Evolutionary conservation across 345 rosid genomes (phyloP), one percentile per base, ranked within the genome.

Genomic region (Camelina sativa): DNA sequence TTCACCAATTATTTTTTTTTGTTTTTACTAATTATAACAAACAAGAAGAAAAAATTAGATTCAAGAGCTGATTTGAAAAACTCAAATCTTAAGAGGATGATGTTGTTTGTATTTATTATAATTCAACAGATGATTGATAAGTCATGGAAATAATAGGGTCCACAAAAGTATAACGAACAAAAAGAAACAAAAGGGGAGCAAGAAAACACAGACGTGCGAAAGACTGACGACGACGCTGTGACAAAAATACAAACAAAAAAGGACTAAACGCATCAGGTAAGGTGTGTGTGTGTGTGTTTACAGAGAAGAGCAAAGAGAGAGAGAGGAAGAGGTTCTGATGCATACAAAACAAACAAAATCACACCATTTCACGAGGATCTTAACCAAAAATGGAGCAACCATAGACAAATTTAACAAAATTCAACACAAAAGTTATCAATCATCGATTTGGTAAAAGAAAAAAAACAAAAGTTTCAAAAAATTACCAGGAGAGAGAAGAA

Each of bases 161-260:
- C 79, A 61, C 74, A 59, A 67, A 67, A 28, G 65, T 44, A 40
- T 41, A 68, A 68, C 63, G 79, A 68, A 68, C 63, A 75, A 75
- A 75, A 67, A 67, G 56, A 51, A 68, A 75, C 79, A 76, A 76
- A 68, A 76, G 62, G 62, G 79, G 11, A 32, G 79, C 74, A 75
- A 68, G 69, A 51, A 75, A 67, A 65, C 69, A 73, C 68, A 68
- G 83, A 71, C 82, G 86, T 79, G 82, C 77, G 76, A 79, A 54
- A 69, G 67, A 50, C 85, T 78, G 85, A 81, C 86, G 85, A 81
- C 86, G 73, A 50, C 11, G 11, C 30, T 54, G 75, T 74, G 65
- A 74, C 17, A 41, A 43, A 63, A 34, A 41, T 5, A 32, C 35
- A 32, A 32, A 32, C 6, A 34, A 34, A 22, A 44, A 65, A 65